Base-by-base conservation (phyloP, 2,329 filamentous ascomycete genomes). In the Monascus ruber region DNA sequence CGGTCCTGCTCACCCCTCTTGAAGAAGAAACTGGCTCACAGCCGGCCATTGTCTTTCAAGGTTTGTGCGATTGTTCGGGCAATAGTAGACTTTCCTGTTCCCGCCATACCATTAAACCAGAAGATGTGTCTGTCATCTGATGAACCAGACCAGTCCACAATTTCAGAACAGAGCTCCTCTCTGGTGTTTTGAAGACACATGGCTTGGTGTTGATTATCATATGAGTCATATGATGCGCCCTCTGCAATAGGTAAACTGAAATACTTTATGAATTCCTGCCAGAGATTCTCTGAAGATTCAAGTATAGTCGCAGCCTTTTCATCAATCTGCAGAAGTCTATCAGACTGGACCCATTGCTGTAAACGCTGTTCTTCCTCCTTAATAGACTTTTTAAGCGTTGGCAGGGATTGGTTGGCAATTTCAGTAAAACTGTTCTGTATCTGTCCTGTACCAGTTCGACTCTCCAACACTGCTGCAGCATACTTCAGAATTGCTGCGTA, bases 81-180 rank as follows among this genome's bases (percentile, higher is more conserved):
- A 28, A 60, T 53, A 5, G 54, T 58, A 2, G 54, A 58, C 38
- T 61, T 60, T 3, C 58, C 58, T 6, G 55, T 58, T 3, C 59
- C 59, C 29, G 56, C 54, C 48, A 54, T 49, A 6, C 58, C 58
- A 31, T 44, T 49, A n/a, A 61, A 39, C 57, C 55, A 60, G 42
- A 52, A 60, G 4, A 62, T 55, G 24, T 33, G 33, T 32, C 39
- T 32, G 33, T 43, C 45, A 37, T 43, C 24, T 26, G 35, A 17
- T 17, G 39, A 26, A 28, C 45, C 43, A n/a, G n/a, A n/a, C 53
- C 48, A 56, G 5, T 40, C 27, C 26, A 34, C 26, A 38, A 55
- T 50, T 32, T 53, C 36, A 28, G 45, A 33, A 26, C 53, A 46
- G 6, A 59, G 34, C 29, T 47, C 48, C 25, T 47, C 46, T 24